Evolutionary conservation across 805 yeast species (phyloP).

Genomic region (Teunomyces tritomae): DNA sequence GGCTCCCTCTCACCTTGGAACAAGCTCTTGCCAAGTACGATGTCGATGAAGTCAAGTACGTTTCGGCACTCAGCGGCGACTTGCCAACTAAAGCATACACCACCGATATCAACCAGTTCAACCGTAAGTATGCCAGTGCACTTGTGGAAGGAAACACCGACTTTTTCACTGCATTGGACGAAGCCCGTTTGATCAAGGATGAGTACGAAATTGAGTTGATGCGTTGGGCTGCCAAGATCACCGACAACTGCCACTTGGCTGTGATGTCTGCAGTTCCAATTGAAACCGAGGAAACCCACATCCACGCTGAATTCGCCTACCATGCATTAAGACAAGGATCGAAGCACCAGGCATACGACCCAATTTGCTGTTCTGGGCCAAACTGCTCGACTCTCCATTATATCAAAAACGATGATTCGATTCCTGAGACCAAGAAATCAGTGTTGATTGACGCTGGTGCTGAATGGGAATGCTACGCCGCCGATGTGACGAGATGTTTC

Average conservation of each 20-base stretch:
- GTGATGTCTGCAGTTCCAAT: constrained; percentile 92
- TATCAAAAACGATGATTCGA: constrained; percentile 65
- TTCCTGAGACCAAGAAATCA: constrained; percentile 51
- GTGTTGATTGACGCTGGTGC: constrained; percentile 95
- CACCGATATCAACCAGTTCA: constrained; percentile 53
- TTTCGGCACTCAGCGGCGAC: constrained; percentile 43
- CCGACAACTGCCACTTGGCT: constrained; percentile 85
- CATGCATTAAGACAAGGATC: constrained; percentile 95
- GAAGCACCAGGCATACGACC: constrained; percentile 85
- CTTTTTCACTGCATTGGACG: constrained; percentile 75
- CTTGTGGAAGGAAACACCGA: constrained; percentile 46
- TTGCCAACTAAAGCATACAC: constrained; percentile 35
- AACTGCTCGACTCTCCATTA: constrained; percentile 90
- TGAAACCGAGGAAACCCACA: constrained; percentile 82
- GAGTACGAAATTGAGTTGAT: constrained; percentile 72
- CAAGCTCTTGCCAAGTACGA: constrained; percentile 68
- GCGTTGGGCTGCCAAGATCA: constrained; percentile 77
- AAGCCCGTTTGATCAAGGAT: constrained; percentile 82
- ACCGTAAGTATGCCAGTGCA: constrained; percentile 29
- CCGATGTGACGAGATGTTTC: constrained; percentile 94
- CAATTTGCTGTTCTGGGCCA: constrained; percentile 93
- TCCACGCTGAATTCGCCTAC: constrained; percentile 93
- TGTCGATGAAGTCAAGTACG: constrained; percentile 77
- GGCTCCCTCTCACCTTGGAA: constrained; percentile 68
- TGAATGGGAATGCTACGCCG: constrained; percentile 90